Conservation (phyloP, 1,139 yeast genomes). For the Scheffersomyces illinoinensis region DNA sequence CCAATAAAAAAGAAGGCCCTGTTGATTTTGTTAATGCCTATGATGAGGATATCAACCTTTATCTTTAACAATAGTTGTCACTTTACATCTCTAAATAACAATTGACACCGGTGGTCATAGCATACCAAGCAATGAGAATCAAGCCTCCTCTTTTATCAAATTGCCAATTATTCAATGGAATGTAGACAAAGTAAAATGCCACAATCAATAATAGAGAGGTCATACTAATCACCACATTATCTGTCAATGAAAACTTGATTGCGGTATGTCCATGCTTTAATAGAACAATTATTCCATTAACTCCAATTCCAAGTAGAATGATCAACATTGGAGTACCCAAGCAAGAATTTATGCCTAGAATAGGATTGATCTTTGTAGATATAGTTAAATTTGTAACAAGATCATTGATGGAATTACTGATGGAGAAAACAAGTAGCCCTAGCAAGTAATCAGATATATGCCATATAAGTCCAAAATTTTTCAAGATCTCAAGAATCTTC, state of each 20-base stretch:
- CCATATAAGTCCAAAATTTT: conserved; percentile 40
- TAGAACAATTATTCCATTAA: conserved; percentile 29
- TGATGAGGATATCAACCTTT: conserved; percentile 1
- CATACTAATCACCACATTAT: conserved; percentile 27
- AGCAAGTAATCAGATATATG: conserved; percentile 40
- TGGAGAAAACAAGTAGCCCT: conserved; percentile 41
- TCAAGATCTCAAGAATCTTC: conserved; percentile 29
- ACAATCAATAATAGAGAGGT: conserved; percentile 27
- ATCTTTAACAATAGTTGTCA: background rate
- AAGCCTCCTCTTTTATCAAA: conserved; percentile 35
- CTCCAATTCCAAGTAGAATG: conserved; percentile 41
- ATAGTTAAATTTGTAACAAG: conserved; percentile 42
- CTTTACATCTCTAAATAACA: conserved; percentile 5
- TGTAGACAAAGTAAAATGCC: conserved; percentile 24
- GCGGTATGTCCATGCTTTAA: conserved; percentile 13
- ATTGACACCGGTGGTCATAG: conserved; percentile 10
- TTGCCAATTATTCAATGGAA: conserved; percentile 37
- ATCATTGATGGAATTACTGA: conserved; percentile 43
- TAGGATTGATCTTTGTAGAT: conserved; percentile 33
- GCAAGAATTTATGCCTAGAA: conserved; percentile 42
- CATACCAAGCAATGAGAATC: conserved; percentile 10
- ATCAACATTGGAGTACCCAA: conserved; percentile 44
- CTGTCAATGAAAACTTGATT: conserved; percentile 25
- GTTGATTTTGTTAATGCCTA: conserved; percentile 4
- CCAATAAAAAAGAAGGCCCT: background rate